Evolutionary conservation across 148 eudicot species (phyloP).

Genomic region (Oxyria digyna): DNA sequence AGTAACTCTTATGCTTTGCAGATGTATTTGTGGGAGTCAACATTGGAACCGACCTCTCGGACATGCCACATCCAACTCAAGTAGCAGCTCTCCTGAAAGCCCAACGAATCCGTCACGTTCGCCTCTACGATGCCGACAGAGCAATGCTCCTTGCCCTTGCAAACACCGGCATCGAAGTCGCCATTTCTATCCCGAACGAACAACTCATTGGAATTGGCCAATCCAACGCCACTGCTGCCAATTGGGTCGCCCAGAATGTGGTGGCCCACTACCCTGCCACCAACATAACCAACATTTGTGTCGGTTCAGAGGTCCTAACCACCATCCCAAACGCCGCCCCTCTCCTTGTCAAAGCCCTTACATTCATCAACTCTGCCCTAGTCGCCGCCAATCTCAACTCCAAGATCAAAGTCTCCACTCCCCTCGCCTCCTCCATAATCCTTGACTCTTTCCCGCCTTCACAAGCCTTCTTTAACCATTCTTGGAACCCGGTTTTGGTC

Average conservation of each 20-base stretch:
- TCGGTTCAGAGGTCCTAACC: conserved; percentile 87
- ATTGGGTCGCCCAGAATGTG: conserved; percentile 74
- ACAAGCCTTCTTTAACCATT: conserved; percentile 84
- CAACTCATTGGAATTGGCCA: conserved; percentile 81
- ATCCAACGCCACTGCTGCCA: conserved; percentile 85
- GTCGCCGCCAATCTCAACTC: conserved; percentile 64
- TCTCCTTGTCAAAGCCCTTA: conserved; percentile 59
- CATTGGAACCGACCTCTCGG: conserved; percentile 61
- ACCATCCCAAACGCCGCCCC: conserved; percentile 83
- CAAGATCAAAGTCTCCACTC: conserved; percentile 74
- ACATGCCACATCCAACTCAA: conserved; percentile 72
- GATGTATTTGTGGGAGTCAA: conserved; percentile 77
- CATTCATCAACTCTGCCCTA: conserved; percentile 69
- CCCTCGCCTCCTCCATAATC: conserved; percentile 71
- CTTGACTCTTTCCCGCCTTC: conserved; percentile 93
- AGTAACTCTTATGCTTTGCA: conserved; percentile 15
- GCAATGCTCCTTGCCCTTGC: conserved; percentile 84
- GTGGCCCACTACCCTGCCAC: conserved; percentile 79
- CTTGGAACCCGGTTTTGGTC: conserved; percentile 74
- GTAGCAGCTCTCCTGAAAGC: conserved; percentile 76
- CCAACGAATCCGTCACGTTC: conserved; percentile 62
- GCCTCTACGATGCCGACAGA: conserved; percentile 63
- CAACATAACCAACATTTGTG: conserved; percentile 69
- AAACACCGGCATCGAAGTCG: conserved; percentile 55
- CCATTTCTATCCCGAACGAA: conserved; percentile 79